These are phyloP conservation scores for Cutaneotrichosporon mucoides DNA, from an alignment of 1,284 basidiomycete genomes.

Conservation along the genomic window DNA sequence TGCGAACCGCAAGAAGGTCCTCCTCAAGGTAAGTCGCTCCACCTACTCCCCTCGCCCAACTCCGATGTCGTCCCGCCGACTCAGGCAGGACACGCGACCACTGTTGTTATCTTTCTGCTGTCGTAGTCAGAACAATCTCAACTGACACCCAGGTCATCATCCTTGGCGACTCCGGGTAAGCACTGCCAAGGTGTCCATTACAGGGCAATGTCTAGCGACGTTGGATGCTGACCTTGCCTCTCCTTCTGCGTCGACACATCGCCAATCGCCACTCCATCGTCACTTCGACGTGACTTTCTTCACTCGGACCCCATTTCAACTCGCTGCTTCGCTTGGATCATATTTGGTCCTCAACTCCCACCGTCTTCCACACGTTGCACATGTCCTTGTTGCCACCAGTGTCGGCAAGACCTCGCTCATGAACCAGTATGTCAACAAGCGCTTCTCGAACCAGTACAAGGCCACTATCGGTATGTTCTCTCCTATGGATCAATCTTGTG, in stretches of 20 bases:
- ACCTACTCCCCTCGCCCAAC: neutral
- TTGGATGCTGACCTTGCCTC: conserved; percentile 2
- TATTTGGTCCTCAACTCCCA: too few relatives aligned
- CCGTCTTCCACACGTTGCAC: too few relatives aligned
- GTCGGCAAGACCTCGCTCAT: conserved; percentile 99
- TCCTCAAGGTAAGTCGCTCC: conserved; percentile 73
- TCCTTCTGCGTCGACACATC: neutral
- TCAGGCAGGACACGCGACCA: too few relatives aligned
- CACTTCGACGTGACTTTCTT: neutral
- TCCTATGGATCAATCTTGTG: too few relatives aligned
- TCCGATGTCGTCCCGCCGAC: too few relatives aligned
- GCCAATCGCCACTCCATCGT: neutral
- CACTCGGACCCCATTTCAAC: too few relatives aligned
- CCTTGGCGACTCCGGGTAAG: conserved; percentile 93
- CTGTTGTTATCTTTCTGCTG: too few relatives aligned
- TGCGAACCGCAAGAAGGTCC: conserved; percentile 61
- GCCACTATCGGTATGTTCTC: conserved; percentile 75
- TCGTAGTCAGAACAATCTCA: too few relatives aligned
- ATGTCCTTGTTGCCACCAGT: conserved; percentile 51
- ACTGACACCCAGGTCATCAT: conserved; percentile 75
- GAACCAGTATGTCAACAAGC: conserved; percentile 99
- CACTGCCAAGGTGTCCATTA: neutral
- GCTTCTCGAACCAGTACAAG: conserved; percentile 99
- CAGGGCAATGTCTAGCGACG: too few relatives aligned
- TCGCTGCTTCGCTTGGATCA: too few relatives aligned